Conservation (phyloP, 495 filamentous ascomycete genomes). For the Aspergillus ellipticus region DNA sequence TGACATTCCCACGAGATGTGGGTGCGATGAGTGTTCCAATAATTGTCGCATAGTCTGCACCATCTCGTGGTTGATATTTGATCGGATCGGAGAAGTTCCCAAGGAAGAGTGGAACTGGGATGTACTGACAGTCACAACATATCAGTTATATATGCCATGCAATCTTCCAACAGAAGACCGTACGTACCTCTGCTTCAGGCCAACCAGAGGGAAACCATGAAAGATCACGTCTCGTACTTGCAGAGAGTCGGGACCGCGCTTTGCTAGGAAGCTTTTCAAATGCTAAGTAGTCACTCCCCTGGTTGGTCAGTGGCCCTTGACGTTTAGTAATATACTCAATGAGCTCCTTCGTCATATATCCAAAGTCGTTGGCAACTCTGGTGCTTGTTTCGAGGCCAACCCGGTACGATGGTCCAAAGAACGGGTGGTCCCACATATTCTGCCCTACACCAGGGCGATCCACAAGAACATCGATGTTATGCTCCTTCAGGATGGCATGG, state of each 20-base stretch:
- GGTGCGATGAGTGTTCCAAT: conserved; percentile 39
- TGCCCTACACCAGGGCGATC: conserved; percentile 50
- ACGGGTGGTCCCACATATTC: conserved; percentile 47
- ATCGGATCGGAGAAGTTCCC: conserved; percentile 43
- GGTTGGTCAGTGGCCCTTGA: conserved; percentile 40
- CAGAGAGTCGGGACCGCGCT: conserved; percentile 19
- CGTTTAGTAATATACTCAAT: conserved; percentile 8
- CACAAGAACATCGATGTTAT: conserved; percentile 34
- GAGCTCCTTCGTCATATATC: conserved; percentile 9
- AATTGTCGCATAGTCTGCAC: conserved; percentile 46
- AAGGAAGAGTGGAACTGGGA: conserved; percentile 32
- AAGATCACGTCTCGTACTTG: conserved; percentile 27
- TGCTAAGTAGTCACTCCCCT: conserved; percentile 41
- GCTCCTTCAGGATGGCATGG: conserved; percentile 20
- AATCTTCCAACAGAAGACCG: neutral
- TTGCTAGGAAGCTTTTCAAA: conserved; percentile 45
- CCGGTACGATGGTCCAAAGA: conserved; percentile 31
- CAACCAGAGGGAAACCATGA: conserved; percentile 48
- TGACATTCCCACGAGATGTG: conserved; percentile 52
- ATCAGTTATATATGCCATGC: neutral
- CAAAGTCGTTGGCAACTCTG: conserved; percentile 15
- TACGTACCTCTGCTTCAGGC: conserved; percentile 52
- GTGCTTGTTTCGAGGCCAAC: conserved; percentile 38
- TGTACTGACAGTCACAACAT: conserved; percentile 16
- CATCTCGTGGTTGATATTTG: conserved; percentile 30